Evolutionary conservation across 116 monocot species (phyloP), one percentile per base, ranked within the genome.

Genomic region (Phalaenopsis hybrid): DNA sequence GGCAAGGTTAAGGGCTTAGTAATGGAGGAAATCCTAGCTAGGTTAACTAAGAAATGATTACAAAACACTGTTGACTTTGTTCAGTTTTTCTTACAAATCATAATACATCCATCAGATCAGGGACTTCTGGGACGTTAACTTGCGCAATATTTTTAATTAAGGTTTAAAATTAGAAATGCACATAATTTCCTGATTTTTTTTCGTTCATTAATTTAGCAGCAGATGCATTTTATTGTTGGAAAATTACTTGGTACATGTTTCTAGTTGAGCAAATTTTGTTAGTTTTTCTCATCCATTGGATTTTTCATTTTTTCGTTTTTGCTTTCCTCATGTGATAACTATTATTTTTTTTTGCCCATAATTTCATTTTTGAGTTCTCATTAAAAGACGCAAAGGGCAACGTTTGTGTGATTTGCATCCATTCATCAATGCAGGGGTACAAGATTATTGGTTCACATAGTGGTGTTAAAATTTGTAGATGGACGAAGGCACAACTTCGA

Each of bases 381-480:
- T 28, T 28, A 28, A 28, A 28, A 28, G 28, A 28, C 28, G 28
- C 28, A 28, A 28, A 28, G 28, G 28, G 28, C 28, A 28, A 28
- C 28, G 28, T 28, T 28, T 28, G 37, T 31, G 70, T 34, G 13
- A 70, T 37, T 70, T 70, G 34, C 13, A 28, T 4, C 70, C 20
- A 17, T 44, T 75, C 75, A 43, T 80, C 25, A 65, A 81, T 85
- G 77, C 90, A 97, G 97, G 97, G 97, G 33, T 97, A 97, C 79
- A 97, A 97, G 85, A 94, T 97, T 83, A 93, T 97, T 83, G 97
- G 97, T 85, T 94, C 97, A 63, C 97, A 97, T 86, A 97, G 97
- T 88, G 97, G 97, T 78, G 97, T 97, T 78, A 97, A 97, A 81
- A 79, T 97, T 78, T 97, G 97, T 90, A 89, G 97, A 77, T 97